Conservation (phyloP, 2,329 filamentous ascomycete species). For the Diplodia sapinea region DNA sequence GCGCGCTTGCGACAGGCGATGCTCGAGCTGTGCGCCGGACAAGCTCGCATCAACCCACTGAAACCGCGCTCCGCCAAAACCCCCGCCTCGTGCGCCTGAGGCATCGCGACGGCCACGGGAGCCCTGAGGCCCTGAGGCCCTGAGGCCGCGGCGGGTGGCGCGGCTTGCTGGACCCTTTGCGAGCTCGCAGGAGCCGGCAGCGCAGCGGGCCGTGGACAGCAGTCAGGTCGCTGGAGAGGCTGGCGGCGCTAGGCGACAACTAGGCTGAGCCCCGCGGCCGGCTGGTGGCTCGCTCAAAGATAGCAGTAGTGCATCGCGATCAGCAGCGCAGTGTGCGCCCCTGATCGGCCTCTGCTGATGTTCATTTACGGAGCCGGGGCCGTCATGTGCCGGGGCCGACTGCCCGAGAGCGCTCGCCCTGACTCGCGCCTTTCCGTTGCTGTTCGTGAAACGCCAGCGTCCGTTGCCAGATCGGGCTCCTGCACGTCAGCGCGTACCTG, state of each 20-base stretch:
- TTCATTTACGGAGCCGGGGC: constrained; percentile 22
- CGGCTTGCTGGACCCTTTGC: neutral
- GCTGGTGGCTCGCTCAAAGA: neutral
- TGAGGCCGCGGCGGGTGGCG: neutral
- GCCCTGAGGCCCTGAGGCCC: too few species aligned
- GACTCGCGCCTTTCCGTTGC: neutral
- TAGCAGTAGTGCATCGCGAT: constrained; percentile 17
- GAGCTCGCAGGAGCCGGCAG: neutral
- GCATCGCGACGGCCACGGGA: neutral
- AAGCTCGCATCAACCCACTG: constrained; percentile 22
- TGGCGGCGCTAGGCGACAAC: neutral
- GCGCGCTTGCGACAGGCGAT: neutral
- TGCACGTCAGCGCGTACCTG: constrained; percentile 28
- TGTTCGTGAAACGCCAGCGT: constrained; percentile 21
- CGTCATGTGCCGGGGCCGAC: neutral
- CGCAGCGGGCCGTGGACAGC: constrained; percentile 8
- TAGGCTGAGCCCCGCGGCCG: neutral
- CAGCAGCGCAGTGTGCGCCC: constrained; percentile 22
- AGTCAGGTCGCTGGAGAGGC: neutral
- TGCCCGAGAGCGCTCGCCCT: constrained; percentile 7
- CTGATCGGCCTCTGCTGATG: constrained; percentile 28
- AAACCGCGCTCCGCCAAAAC: constrained; percentile 16
- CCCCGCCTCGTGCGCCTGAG: constrained; percentile 2
- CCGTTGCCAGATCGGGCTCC: constrained; percentile 16
- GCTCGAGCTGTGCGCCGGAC: neutral